Base-by-base conservation (phyloP, 371 early-diverging fungal species). In the Apophysomyces elegans region DNA sequence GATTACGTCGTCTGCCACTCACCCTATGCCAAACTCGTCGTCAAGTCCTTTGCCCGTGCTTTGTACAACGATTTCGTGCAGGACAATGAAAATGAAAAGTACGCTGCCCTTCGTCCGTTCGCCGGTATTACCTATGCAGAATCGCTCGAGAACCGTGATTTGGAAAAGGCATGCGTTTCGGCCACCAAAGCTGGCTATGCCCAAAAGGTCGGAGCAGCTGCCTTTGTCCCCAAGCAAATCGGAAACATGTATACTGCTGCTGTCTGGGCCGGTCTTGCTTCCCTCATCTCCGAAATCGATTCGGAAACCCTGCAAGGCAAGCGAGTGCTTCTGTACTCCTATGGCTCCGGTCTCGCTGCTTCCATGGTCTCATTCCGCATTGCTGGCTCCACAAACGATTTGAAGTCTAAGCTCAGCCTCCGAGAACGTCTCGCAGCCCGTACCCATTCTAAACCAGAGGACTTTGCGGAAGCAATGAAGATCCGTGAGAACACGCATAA, bases 161-260 rank as follows among this genome's bases (percentile, higher is more conserved):
- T 97, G 21, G 96, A 98, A 76, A 93, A 93, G 80, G 90, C 92
- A 41, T 96, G 97, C 75, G 86, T 97, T 71, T 87, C 68, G 41
- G 67, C 89, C 63, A 88, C 88, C 73, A 95, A 95, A 83, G 75
- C 80, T 65, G 79, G 78, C 37, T 93, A 90, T 76, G 79, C 83
- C 41, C 71, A 85, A 64, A 95, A 94, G 85, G 94, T 94, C 35
- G 78, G 81, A 21, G 92, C 96, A n/a, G 84, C 92, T 56, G 84
- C 97, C 46, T 82, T 89, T 65, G 91, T 87, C 21, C 88, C 96
- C 66, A 93, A 93, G 79, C 90, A 95, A 71, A 88, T 96, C 64
- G 99, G 98, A 66, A 99, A 99, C 86, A 95, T 94, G 91, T 99
- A 99, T 84, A 91, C 94, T 65, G 98, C 91, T 59, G 96, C 96